A percentile compares a stretch with the other conserved stretches of the same genome.
phyloP scores from a whole-genome alignment of 768 basidiomycete genomes.

The Daedaleopsis sinensis region DNA sequence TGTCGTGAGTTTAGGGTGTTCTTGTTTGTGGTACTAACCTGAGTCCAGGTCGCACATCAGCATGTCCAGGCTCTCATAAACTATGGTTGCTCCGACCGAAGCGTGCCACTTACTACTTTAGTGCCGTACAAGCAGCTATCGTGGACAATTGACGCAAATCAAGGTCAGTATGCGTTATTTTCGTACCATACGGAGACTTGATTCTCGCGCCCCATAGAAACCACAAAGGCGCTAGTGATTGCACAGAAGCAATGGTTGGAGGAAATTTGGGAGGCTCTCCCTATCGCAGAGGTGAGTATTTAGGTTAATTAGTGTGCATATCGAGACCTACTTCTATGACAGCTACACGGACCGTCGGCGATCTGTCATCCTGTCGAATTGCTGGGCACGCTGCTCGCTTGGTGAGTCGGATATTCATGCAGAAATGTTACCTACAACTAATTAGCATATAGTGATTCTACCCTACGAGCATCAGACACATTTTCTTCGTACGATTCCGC shows the following conservation, averaged over 20 bases:
- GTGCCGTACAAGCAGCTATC: conserved; percentile 58
- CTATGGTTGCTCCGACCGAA: conserved; percentile 38
- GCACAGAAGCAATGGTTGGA: conserved; percentile 54
- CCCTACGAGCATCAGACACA: conserved; percentile 1
- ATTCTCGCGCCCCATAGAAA: not conserved
- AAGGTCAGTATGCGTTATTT: conserved; percentile 39
- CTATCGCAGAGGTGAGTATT: conserved; percentile 8
- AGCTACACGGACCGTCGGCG: conserved; percentile 17
- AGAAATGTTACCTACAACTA: too few species aligned
- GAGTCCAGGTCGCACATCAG: not conserved
- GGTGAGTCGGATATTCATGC: conserved; percentile 16
- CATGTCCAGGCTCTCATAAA: conserved; percentile 42
- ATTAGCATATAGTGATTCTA: conserved; percentile 12
- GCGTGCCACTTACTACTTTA: conserved; percentile 46
- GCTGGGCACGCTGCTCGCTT: conserved; percentile 11
- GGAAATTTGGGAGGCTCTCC: conserved; percentile 43
- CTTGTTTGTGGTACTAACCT: not conserved
- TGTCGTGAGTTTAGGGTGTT: not conserved
- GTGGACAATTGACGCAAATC: conserved; percentile 48
- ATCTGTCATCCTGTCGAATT: conserved; percentile 25
- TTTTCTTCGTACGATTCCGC: conserved; percentile 12
- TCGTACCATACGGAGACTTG: not conserved
- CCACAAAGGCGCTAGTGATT: conserved; percentile 32
- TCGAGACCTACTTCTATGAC: not conserved
- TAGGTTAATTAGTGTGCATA: too few species aligned